These are phyloP conservation scores for Inonotus obliquus DNA, from an alignment of 1,284 basidiomycete species.

Conservation along the genomic window DNA sequence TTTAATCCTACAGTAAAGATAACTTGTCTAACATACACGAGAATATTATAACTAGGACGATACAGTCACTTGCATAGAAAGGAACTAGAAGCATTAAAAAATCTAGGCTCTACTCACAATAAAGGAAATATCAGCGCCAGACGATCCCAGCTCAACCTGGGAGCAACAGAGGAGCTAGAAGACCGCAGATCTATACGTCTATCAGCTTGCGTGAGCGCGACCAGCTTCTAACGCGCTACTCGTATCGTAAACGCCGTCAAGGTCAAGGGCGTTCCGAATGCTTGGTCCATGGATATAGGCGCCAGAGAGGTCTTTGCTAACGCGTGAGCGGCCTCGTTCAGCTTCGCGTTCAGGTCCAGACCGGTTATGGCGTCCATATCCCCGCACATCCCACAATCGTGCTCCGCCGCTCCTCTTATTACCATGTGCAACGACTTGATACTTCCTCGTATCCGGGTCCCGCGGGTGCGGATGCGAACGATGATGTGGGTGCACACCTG, in stretches of 20 bases:
- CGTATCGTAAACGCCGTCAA: not conserved
- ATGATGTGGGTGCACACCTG: conserved; percentile 44
- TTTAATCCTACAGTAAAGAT: not conserved
- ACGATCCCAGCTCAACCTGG: not conserved
- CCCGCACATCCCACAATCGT: conserved; percentile 2
- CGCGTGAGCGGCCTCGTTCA: conserved; percentile 48
- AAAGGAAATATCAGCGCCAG: not conserved
- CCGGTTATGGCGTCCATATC: not conserved
- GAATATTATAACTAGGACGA: not conserved
- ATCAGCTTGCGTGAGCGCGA: not conserved
- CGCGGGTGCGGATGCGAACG: conserved; percentile 24
- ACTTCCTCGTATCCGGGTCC: conserved; percentile 14
- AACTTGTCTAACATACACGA: not conserved
- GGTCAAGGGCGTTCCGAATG: not conserved
- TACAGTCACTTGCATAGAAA: not conserved
- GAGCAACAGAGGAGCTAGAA: not conserved
- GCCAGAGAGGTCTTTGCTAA: conserved; percentile 48
- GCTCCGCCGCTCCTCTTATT: not conserved
- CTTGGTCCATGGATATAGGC: conserved; percentile 8
- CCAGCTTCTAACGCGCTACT: not conserved
- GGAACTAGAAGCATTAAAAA: not conserved
- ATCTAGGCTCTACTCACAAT: not conserved
- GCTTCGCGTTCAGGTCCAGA: conserved; percentile 27
- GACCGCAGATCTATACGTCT: not conserved
- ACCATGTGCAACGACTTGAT: conserved; percentile 2